phyloP scores from a whole-genome alignment of 2,329 filamentous ascomycete species.

The Sporothrix schenckii region DNA sequence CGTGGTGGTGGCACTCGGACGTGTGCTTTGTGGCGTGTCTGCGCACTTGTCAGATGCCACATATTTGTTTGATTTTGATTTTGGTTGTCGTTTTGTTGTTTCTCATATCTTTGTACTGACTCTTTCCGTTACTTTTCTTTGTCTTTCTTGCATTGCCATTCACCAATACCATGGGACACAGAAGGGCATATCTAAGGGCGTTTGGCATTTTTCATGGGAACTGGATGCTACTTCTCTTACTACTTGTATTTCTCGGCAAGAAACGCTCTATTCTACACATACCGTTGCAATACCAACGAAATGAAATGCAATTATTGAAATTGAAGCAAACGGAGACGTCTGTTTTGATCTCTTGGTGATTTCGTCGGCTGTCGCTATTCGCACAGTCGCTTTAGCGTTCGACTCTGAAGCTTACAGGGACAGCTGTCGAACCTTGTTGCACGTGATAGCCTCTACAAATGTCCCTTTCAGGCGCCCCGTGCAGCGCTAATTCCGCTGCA shows the following conservation, averaged over 20 bases:
- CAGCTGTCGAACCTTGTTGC: background rate
- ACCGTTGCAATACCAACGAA: slow-evolving; percentile 3
- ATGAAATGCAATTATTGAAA: background rate
- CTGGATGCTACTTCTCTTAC: background rate
- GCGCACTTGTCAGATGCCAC: background rate
- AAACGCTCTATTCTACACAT: background rate
- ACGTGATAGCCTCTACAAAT: background rate
- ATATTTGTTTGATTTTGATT: background rate
- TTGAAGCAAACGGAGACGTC: background rate
- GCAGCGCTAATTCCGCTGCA: background rate
- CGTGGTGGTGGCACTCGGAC: background rate
- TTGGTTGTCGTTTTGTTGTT: background rate
- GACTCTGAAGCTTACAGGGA: background rate
- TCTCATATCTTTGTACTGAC: background rate
- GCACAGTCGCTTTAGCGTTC: background rate
- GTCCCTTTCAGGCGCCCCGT: background rate
- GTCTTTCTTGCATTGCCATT: slow-evolving; percentile 18
- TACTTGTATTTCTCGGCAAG: background rate
- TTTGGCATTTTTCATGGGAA: slow-evolving; percentile 4
- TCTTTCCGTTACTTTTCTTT: background rate
- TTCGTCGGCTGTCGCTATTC: background rate
- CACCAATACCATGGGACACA: slow-evolving; percentile 22
- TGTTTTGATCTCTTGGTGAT: too few species aligned
- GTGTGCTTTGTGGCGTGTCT: background rate
- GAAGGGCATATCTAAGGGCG: slow-evolving; percentile 22